Percentiles rank a stretch among this genome's conserved stretches.
phyloP scores from a whole-genome alignment of 371 early-diverging fungal species.

The Synchytrium microbalum region DNA sequence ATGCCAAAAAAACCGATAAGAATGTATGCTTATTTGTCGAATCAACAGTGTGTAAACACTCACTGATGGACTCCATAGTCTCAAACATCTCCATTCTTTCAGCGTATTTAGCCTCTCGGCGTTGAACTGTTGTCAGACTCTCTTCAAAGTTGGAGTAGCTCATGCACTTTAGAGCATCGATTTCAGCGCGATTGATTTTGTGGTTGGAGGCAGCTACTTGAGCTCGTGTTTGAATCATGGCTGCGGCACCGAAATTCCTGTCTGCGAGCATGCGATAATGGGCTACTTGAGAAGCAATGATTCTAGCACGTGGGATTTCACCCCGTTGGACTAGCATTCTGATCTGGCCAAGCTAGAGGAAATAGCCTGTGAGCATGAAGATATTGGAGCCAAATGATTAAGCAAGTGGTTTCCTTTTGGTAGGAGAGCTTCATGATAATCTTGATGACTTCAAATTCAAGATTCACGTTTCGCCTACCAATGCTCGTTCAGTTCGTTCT shows the following conservation, averaged over 20 bases:
- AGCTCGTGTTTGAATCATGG: conserved; percentile 28
- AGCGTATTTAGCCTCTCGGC: conserved; percentile 26
- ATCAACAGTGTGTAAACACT: background rate
- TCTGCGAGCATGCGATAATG: conserved; percentile 29
- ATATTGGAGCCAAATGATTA: background rate
- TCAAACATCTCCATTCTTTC: conserved; percentile 22
- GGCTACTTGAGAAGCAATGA: conserved; percentile 30
- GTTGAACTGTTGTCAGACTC: conserved; percentile 12
- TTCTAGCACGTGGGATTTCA: conserved; percentile 31
- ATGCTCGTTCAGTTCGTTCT: conserved; percentile 30
- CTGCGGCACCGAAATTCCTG: conserved; percentile 28
- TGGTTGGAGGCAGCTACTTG: conserved; percentile 32
- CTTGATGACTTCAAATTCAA: background rate
- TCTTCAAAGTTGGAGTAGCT: conserved; percentile 27
- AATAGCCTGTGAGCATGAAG: background rate
- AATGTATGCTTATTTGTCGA: background rate
- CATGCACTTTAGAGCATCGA: conserved; percentile 34
- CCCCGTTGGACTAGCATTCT: conserved; percentile 21
- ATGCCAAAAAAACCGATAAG: background rate
- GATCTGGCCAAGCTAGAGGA: conserved; percentile 23
- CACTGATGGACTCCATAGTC: conserved; percentile 34
- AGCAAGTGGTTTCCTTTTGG: background rate
- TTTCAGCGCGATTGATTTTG: conserved; percentile 33
- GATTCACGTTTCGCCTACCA: conserved; percentile 15
- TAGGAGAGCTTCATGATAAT: background rate